Evolutionary conservation across 495 filamentous ascomycete genomes (phyloP).

Genomic region (Barbatosphaeria neglecta): DNA sequence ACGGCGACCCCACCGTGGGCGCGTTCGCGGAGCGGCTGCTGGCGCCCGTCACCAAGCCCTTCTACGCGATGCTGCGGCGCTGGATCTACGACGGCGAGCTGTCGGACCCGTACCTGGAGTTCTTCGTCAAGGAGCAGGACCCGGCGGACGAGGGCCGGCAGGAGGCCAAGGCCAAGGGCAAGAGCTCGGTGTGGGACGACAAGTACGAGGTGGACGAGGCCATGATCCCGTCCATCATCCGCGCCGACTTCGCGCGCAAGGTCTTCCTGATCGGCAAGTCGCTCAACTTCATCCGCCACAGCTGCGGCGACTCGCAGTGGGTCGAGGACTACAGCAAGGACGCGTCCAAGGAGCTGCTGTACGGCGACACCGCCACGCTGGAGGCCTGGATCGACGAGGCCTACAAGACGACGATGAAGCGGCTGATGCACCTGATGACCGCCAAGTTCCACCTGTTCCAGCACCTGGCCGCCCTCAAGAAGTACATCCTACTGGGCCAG

Average conservation of each 20-base stretch:
- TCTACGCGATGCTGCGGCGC: conserved; percentile 88
- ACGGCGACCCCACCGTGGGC: conserved; percentile 90
- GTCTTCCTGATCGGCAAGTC: conserved; percentile 96
- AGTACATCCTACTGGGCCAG: conserved; percentile 86
- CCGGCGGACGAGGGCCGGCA: conserved; percentile 28
- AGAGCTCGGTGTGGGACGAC: conserved; percentile 92
- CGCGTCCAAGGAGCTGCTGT: conserved; percentile 80
- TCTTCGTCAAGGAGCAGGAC: conserved; percentile 78
- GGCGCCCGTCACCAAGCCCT: conserved; percentile 83
- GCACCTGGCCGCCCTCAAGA: conserved; percentile 84
- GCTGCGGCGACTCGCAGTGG: conserved; percentile 88
- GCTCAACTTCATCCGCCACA: conserved; percentile 94
- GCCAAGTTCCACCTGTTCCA: conserved; percentile 89
- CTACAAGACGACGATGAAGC: conserved; percentile 93
- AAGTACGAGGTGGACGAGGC: conserved; percentile 80
- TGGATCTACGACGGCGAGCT: conserved; percentile 99
- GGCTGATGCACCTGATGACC: conserved; percentile 87
- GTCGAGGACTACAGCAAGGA: conserved; percentile 93
- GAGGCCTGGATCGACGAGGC: conserved; percentile 92
- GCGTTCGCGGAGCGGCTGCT: conserved; percentile 90
- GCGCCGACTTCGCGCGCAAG: conserved; percentile 83
- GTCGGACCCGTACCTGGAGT: conserved; percentile 89
- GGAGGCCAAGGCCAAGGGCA: conserved; percentile 49
- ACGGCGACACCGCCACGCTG: conserved; percentile 86
- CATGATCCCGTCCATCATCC: conserved; percentile 89